Base-by-base conservation (phyloP, 2,329 filamentous ascomycete genomes). In the Raffaelea albimanens region DNA sequence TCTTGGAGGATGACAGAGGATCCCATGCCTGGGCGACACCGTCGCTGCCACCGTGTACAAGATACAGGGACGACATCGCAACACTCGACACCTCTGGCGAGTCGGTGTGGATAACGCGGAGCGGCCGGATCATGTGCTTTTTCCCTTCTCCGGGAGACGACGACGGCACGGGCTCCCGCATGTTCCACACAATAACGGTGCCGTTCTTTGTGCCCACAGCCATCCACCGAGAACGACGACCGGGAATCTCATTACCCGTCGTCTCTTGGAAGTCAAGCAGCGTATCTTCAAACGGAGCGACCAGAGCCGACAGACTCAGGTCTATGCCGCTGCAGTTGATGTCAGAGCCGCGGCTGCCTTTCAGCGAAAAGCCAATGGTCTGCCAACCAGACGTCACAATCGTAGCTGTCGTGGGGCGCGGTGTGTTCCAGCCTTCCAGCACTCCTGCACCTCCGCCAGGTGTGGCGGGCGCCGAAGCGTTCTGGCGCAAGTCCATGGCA, bases 11-110 rank as follows among this genome's bases (percentile, higher is more conserved):
- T 1, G 83, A 87, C 42, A 98, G 70, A n/a, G 86, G 87, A 67
- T 98, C 93, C 93, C 93, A 98, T 5, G 89, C 87, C 63, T 97
- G 93, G 4, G 95, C 91, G 3, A 97, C 76, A 1, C 93, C 91
- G 65, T 98, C 93, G 55, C 86, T 95, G 22, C 93, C 93, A 44
- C 93, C 93, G 61, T 95, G 87, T 7, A 97, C 85, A 16, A 98
- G 67, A 60, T 95, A 94, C 16, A 98, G 70, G 2, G 88, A 85
- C 1, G 89, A 88, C 42, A 95, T 63, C 5, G 85, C 93, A 16
- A 98, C 65, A 51, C 82, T 87, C 0, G 89, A 87, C 18, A 97
- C 82, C 59, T 88, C 78, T 0, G 91, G 89, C 0, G 91, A 97
- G 41, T 95, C 88, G 0, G 93, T 97, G 57, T 90, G 81, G 41